Conservation (phyloP, 2,329 filamentous ascomycete species). For the Epichloe gansuensis region DNA sequence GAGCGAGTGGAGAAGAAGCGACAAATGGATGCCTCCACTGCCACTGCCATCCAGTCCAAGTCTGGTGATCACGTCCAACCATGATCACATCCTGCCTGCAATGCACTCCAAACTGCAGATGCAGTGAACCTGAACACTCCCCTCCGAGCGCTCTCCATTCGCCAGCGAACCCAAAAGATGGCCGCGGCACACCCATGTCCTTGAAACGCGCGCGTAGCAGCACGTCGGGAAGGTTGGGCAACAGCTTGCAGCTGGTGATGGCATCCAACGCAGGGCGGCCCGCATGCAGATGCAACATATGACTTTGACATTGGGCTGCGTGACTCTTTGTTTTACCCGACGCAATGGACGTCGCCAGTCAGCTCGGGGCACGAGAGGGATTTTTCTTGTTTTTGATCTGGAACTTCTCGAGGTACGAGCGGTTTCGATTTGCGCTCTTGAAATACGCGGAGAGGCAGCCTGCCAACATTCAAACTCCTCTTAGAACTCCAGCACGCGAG, state of each 20-base stretch:
- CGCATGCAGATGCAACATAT: neutral
- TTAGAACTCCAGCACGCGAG: too few species aligned
- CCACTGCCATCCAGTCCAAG: neutral
- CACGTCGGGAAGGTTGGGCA: neutral
- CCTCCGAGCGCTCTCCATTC: neutral
- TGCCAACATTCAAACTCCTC: neutral
- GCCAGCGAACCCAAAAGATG: neutral
- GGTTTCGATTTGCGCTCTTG: neutral
- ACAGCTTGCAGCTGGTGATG: neutral
- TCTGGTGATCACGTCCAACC: neutral
- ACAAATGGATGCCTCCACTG: neutral
- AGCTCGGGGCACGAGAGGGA: too few species aligned
- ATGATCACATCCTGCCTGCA: neutral
- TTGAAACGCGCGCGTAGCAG: neutral
- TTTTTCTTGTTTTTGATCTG: too few species aligned
- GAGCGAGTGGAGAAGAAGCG: neutral
- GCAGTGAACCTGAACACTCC: neutral
- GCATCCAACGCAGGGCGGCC: slow-evolving; percentile 1
- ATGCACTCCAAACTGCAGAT: neutral
- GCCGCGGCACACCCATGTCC: neutral
- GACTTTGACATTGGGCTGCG: neutral
- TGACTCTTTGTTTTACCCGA: neutral
- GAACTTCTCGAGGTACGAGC: too few species aligned
- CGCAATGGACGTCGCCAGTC: too few species aligned
- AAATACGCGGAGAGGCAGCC: neutral